phyloP scores from a whole-genome alignment of 345 rosid genomes.

The Physaria fendleri region DNA sequence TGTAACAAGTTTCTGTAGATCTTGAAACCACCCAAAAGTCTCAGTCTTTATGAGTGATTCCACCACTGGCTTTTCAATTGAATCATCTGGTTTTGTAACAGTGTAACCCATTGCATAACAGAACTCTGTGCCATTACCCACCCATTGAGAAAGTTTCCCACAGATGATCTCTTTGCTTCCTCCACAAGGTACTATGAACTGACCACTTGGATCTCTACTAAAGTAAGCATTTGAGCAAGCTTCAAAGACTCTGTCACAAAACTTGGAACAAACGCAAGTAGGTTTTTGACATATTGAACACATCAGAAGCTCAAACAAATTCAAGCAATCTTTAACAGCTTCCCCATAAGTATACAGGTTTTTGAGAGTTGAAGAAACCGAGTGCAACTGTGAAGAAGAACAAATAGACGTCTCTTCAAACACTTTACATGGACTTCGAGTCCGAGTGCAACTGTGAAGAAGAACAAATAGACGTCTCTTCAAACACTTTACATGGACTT shows the following conservation, averaged over 20 bases:
- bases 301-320: constrained; percentile 71
- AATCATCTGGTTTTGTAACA: too few relatives aligned
- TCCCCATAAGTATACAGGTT: constrained; percentile 62
- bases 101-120: too few relatives aligned
- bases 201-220: too few relatives aligned
- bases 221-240: constrained; percentile 78
- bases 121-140: too few relatives aligned
- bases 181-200: too few relatives aligned
- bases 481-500: constrained; percentile 65
- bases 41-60: too few relatives aligned
- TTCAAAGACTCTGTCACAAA: constrained; percentile 60
- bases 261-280: constrained; percentile 53
- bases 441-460: constrained; percentile 65
- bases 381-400: constrained; percentile 58
- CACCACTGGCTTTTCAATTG: too few relatives aligned
- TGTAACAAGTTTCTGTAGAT: too few relatives aligned
- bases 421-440: constrained; percentile 58
- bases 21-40: too few relatives aligned
- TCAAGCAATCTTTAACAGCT: constrained; percentile 55
- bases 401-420: constrained; percentile 67
- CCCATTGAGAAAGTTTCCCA: too few relatives aligned
- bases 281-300: constrained; percentile 75
- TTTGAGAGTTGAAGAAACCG: constrained; percentile 52
- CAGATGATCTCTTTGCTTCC: too few relatives aligned
- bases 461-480: constrained; percentile 61